Evolutionary conservation across 148 eudicot species (phyloP).

Genomic region (Talinum fruticosum): DNA sequence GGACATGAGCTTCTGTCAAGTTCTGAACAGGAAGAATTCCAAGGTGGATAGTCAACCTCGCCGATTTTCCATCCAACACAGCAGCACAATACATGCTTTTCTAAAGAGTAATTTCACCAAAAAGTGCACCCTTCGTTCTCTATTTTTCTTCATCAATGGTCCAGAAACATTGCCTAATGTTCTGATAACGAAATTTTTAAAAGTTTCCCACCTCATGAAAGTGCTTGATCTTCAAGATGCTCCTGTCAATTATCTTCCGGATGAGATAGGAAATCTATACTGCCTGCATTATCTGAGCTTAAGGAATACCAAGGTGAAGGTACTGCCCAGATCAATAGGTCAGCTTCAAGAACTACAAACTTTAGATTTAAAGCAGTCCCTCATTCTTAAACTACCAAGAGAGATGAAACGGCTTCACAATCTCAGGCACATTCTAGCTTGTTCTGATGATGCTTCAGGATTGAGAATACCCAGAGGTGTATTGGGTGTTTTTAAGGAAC

Average conservation of each 20-base stretch:
- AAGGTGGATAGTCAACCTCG: neutral
- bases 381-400: neutral
- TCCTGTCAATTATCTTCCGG: neutral
- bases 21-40: neutral
- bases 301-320: neutral
- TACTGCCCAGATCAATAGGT: neutral
- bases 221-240: slow-evolving; percentile 11
- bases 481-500: neutral
- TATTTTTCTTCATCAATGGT: neutral
- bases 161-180: neutral
- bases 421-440: neutral
- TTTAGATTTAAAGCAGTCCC: neutral
- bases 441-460: neutral
- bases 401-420: neutral
- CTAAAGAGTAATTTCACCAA: neutral
- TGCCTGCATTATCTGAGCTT: neutral
- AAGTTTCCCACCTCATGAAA: neutral
- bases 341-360: neutral
- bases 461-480: neutral
- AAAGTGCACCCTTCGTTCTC: neutral
- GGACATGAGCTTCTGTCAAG: neutral
- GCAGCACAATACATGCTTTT: no score
- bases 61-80: neutral
- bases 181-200: neutral
- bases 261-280: neutral